Evolutionary conservation across 1,284 basidiomycete species (phyloP).

Genomic region (Leccinum ponderosum): DNA sequence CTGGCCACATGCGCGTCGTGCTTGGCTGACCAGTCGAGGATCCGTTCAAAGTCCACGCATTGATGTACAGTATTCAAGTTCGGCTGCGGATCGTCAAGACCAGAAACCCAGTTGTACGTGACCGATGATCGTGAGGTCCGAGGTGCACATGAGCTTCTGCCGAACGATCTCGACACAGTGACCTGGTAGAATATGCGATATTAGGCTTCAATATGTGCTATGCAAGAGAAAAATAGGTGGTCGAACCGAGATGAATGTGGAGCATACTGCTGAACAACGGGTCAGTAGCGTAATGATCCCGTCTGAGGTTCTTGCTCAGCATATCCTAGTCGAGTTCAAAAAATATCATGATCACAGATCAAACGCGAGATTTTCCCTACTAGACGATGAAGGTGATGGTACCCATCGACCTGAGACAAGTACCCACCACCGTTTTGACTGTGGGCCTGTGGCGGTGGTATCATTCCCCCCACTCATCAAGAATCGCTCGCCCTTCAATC

Average conservation of each 20-base stretch:
- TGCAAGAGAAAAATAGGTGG: too few relatives aligned
- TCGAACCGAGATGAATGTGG: too few relatives aligned
- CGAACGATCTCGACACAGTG: slow-evolving; percentile 2
- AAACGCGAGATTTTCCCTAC: background rate
- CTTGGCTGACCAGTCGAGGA: background rate
- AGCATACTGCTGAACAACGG: too few relatives aligned
- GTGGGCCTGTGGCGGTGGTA: background rate
- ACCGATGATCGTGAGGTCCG: background rate
- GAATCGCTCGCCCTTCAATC: slow-evolving; percentile 1
- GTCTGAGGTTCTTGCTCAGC: slow-evolving; percentile 1
- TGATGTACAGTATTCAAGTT: slow-evolving; percentile 1
- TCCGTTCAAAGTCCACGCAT: slow-evolving; percentile 1
- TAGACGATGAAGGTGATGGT: slow-evolving; percentile 4
- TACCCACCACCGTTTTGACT: slow-evolving; percentile 4
- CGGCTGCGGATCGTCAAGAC: background rate
- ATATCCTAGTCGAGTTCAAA: background rate
- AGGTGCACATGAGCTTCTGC: slow-evolving; percentile 4
- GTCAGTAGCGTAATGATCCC: too few relatives aligned
- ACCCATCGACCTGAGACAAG: slow-evolving; percentile 4
- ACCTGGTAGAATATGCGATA: too few relatives aligned
- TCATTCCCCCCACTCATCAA: background rate
- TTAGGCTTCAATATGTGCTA: too few relatives aligned
- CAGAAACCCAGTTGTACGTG: background rate
- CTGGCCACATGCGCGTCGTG: background rate
- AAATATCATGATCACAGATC: background rate